Base-by-base conservation (phyloP, 208 protist species). In the Vickermania spadyakhi region DNA sequence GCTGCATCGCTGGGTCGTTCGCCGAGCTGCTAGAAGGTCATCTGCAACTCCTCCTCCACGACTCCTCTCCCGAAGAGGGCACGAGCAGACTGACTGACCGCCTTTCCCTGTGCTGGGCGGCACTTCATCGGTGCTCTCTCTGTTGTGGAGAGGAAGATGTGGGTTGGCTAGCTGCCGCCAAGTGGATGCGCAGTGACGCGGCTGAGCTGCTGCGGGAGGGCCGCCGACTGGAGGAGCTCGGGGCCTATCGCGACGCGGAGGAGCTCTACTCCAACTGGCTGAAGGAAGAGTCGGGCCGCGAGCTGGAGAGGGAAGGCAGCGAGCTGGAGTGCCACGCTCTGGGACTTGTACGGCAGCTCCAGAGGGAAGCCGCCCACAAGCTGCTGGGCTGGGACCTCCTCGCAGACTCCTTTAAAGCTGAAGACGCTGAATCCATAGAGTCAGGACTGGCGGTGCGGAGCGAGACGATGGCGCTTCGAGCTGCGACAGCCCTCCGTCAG, bases 321-420 rank as follows among this genome's bases (percentile, higher is more conserved):
- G 36, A 45, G 36, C 7, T 21, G 7, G 52, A 22, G n/a, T 5
- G 13, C 7, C 13, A 5, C 7, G 52, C 25, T 21, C 11, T 14
- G 25, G 52, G 7, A 13, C 13, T n/a, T 5, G 22, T 51, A 13
- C 21, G 22, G 4, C 50, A 56, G 3, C 60, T 22, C 3, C 52
- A 14, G 3, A 22, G 28, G 52, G 36, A 36, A 5, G 50, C 60
- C 4, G 52, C 49, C 23, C 26, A 53, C 25, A 52, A 45, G 4
- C 23, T 59, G 7, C 56, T 68, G 63, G 55, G 23, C 2, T 68
- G 63, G 63, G 25, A 62, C 2, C n/a, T 28, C 3, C 31, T 68
- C 31, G 27, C 0, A 3, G 63, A 49, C 7, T 22, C 55, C 7
- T 62, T 21, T 28, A 5, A 18, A 27, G 5, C n/a, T 7, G 50